Conservation (phyloP, 2,329 filamentous ascomycete species). For the Stagonosporopsis tanaceti region DNA sequence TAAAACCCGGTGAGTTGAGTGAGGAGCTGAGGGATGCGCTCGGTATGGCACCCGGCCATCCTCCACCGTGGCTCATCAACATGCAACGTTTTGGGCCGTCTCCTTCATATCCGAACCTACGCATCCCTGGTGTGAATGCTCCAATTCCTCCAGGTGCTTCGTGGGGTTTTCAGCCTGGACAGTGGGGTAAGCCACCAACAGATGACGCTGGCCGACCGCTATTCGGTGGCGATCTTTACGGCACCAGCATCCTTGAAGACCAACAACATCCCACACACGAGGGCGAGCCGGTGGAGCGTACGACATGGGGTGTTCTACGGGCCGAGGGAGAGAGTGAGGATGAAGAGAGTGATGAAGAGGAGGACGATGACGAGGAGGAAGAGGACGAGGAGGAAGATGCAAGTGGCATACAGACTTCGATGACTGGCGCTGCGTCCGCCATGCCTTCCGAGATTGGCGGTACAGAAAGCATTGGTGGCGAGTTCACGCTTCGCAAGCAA, state of each 20-base stretch:
- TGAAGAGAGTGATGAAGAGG: constrained; percentile 65
- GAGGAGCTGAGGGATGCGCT: constrained; percentile 91
- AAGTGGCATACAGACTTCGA: constrained; percentile 75
- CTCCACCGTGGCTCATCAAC: constrained; percentile 96
- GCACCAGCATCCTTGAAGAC: constrained; percentile 71
- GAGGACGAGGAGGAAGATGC: constrained; percentile 70
- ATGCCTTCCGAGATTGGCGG: constrained; percentile 81
- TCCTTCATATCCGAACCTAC: constrained; percentile 93
- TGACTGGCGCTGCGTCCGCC: constrained; percentile 72
- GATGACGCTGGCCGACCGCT: constrained; percentile 92
- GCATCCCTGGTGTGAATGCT: constrained; percentile 92
- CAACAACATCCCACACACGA: constrained; percentile 60
- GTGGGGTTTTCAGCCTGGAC: constrained; percentile 95
- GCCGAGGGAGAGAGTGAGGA: constrained; percentile 76
- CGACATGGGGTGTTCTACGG: constrained; percentile 91
- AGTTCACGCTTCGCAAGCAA: constrained; percentile 90
- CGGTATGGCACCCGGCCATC: constrained; percentile 90
- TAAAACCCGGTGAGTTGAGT: constrained; percentile 87
- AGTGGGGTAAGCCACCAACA: constrained; percentile 94
- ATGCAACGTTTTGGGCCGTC: constrained; percentile 93
- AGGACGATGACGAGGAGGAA: constrained; percentile 69
- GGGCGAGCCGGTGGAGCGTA: constrained; percentile 84
- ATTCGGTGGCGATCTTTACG: constrained; percentile 95
- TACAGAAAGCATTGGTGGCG: constrained; percentile 79
- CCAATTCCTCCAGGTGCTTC: constrained; percentile 86